These are phyloP conservation scores for Trichoderma semiorbis DNA, from an alignment of 2,329 filamentous ascomycete genomes.

Conservation along the genomic window DNA sequence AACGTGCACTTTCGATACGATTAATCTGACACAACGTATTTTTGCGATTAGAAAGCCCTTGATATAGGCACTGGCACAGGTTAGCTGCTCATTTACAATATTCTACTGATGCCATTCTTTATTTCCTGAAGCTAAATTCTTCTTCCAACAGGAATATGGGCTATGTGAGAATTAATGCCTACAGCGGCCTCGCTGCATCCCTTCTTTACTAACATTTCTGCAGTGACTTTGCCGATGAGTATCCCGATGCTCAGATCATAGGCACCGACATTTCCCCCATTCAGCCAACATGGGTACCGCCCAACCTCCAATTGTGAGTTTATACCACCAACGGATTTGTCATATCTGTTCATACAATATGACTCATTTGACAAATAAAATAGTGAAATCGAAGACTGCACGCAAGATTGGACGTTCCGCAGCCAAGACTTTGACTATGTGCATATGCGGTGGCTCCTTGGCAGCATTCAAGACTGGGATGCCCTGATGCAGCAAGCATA, in stretches of 20 bases:
- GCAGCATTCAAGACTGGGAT: conserved; percentile 54
- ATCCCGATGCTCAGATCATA: conserved; percentile 41
- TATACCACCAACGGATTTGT: neutral
- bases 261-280: conserved; percentile 57
- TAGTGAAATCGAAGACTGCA: conserved; percentile 33
- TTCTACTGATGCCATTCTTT: neutral
- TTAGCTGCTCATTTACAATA: neutral
- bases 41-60: conserved; percentile 24
- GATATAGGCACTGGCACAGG: conserved; percentile 29
- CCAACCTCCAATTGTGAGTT: conserved; percentile 18
- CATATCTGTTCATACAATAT: conserved; percentile 12
- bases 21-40: neutral
- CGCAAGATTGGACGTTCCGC: conserved; percentile 29
- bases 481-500: conserved; percentile 49
- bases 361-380: neutral
- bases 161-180: conserved; percentile 15
- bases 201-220: conserved; percentile 41
- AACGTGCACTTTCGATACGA: too few species aligned
- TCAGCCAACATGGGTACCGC: conserved; percentile 49
- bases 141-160: conserved; percentile 15
- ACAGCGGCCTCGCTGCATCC: conserved; percentile 36
- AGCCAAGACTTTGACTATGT: conserved; percentile 52
- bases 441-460: conserved; percentile 55
- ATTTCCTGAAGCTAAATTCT: neutral
- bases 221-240: conserved; percentile 48